Conservation (phyloP, 495 filamentous ascomycete species). For the Penicillium subrubescens region DNA sequence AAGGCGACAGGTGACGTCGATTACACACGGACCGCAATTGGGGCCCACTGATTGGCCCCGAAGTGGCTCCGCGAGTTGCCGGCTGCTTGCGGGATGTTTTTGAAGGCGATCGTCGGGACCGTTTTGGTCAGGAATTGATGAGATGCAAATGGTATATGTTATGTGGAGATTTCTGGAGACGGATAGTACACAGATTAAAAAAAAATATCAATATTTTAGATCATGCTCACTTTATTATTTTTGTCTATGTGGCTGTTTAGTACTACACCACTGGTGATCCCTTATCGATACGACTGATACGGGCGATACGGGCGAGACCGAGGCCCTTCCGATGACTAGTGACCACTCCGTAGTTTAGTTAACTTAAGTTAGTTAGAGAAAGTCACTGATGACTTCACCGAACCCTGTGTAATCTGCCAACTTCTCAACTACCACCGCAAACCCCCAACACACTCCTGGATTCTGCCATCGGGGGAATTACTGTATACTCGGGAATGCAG, state of each 20-base stretch:
- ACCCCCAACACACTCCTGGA: neutral
- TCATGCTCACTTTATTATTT: too few species aligned
- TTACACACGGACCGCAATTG: conserved; percentile 16
- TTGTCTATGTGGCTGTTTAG: neutral
- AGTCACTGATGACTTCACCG: conserved; percentile 9
- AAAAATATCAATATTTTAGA: too few species aligned
- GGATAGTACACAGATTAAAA: neutral
- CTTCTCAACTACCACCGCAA: neutral
- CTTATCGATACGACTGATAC: conserved; percentile 3
- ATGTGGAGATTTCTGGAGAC: neutral
- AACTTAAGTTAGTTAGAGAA: too few species aligned
- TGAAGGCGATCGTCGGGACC: neutral
- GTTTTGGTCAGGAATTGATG: neutral
- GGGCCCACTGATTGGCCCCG: conserved; percentile 19
- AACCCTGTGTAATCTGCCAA: neutral
- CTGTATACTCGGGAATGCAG: conserved; percentile 8
- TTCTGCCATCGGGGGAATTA: neutral
- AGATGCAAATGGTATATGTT: neutral
- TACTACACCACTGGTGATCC: neutral
- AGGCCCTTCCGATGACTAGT: neutral
- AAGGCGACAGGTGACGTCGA: conserved; percentile 30
- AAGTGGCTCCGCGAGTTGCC: conserved; percentile 24
- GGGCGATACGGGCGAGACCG: conserved; percentile 1
- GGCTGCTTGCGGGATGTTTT: conserved; percentile 10
- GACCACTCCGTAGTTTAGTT: too few species aligned